Conservation (phyloP, 2,329 filamentous ascomycete genomes). For the Diaporthe citriasiana region DNA sequence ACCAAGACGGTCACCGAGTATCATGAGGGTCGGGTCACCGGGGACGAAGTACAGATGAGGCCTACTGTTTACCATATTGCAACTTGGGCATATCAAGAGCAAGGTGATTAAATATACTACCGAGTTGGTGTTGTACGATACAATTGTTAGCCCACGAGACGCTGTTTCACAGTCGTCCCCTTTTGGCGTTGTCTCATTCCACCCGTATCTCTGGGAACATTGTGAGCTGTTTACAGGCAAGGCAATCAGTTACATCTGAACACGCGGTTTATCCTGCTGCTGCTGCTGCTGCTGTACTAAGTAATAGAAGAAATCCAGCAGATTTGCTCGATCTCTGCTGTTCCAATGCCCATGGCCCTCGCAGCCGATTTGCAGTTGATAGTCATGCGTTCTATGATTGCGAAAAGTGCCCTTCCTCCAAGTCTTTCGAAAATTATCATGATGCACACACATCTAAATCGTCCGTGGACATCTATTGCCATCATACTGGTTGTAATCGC, state of each 20-base stretch:
- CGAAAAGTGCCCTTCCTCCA: background rate
- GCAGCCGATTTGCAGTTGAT: background rate
- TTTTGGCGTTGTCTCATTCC: background rate
- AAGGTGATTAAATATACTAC: background rate
- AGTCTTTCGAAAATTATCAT: background rate
- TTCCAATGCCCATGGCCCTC: background rate
- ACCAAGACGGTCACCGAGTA: background rate
- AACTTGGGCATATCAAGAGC: background rate
- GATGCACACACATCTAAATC: background rate
- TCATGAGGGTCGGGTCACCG: no score
- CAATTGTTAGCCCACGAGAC: background rate
- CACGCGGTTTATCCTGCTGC: no score
- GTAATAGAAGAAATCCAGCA: background rate
- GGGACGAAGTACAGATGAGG: background rate
- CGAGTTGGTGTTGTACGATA: background rate
- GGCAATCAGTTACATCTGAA: background rate
- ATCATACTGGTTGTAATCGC: background rate
- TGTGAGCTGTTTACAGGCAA: background rate
- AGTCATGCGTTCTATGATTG: no score
- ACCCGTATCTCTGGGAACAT: background rate
- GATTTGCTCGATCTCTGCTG: background rate
- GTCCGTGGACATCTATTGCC: no score
- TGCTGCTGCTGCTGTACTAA: background rate
- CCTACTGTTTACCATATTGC: background rate
- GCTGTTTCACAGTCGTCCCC: background rate